phyloP scores from a whole-genome alignment of 1,139 yeast genomes.

The Pneumocystis murina region DNA sequence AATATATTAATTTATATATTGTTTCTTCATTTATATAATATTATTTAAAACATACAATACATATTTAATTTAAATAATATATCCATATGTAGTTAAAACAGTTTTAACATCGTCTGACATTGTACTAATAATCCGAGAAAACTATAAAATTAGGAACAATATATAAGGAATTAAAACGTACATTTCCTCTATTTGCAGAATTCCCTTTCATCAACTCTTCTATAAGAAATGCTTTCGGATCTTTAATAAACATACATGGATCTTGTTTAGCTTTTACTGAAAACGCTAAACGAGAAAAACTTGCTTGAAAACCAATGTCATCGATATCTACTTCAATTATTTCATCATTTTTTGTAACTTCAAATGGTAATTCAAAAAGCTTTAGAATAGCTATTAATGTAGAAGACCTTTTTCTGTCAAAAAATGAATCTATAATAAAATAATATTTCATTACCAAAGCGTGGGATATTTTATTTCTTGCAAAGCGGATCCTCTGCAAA shows the following conservation, averaged over 20 bases:
- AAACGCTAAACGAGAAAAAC: slow-evolving; percentile 56
- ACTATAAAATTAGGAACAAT: background rate
- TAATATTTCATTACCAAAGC: slow-evolving; percentile 5
- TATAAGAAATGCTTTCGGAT: slow-evolving; percentile 28
- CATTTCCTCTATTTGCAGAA: slow-evolving; percentile 2
- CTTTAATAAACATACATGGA: slow-evolving; percentile 42
- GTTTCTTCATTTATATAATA: background rate
- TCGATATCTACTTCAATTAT: slow-evolving; percentile 28
- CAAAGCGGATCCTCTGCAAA: slow-evolving; percentile 25
- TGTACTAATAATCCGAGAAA: slow-evolving; percentile 3
- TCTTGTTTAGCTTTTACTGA: slow-evolving; percentile 50
- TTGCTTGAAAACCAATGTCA: slow-evolving; percentile 66
- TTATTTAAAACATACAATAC: background rate
- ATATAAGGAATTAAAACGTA: background rate
- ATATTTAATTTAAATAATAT: slow-evolving; percentile 2
- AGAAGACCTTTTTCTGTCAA: slow-evolving; percentile 8
- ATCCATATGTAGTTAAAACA: slow-evolving; percentile 4
- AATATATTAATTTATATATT: background rate
- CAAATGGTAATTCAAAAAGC: slow-evolving; percentile 12
- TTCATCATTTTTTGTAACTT: slow-evolving; percentile 6
- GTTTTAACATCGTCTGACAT: slow-evolving; percentile 8
- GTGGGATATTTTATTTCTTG: slow-evolving; percentile 16
- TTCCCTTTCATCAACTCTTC: slow-evolving; percentile 19
- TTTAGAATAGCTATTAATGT: slow-evolving; percentile 30
- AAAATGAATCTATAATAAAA: slow-evolving; percentile 1